Conservation (phyloP, 2,329 filamentous ascomycete species). For the Amesomyces nigricolor region DNA sequence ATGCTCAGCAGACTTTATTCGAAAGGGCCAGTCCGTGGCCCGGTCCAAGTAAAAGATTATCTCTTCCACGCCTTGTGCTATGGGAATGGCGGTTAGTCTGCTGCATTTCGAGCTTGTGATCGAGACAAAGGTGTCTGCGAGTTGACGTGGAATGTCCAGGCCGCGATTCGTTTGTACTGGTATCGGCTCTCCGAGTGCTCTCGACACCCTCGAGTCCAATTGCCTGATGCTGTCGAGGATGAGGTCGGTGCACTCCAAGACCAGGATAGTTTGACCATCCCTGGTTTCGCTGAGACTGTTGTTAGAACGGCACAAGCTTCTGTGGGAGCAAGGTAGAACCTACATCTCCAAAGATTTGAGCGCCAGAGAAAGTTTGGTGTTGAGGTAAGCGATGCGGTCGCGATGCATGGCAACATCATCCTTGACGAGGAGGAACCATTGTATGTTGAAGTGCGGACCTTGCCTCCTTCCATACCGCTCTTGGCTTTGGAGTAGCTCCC, state of each 20-base stretch:
- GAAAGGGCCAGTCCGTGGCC: slow-evolving; percentile 7
- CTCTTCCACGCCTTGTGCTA: slow-evolving; percentile 8
- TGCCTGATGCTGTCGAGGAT: not conserved
- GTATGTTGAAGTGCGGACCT: slow-evolving; percentile 11
- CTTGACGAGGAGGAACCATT: slow-evolving; percentile 14
- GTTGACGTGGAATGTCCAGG: not conserved
- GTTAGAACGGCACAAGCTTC: not conserved
- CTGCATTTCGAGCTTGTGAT: not conserved
- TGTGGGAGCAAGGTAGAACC: not conserved
- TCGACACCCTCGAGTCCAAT: not conserved
- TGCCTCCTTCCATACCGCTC: not conserved
- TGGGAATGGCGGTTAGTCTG: not conserved
- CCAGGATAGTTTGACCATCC: not conserved
- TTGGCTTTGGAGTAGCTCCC: slow-evolving; percentile 1
- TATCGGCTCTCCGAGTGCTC: not conserved
- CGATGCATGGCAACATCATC: slow-evolving; percentile 16
- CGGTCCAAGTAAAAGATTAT: slow-evolving; percentile 14
- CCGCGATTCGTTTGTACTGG: not conserved
- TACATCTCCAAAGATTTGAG: slow-evolving; percentile 14
- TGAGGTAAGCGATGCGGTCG: slow-evolving; percentile 16
- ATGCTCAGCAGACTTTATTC: not conserved
- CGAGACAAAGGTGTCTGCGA: not conserved
- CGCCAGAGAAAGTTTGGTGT: slow-evolving; percentile 15
- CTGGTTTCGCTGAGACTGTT: not conserved
- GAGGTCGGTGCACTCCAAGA: not conserved